A percentile compares a stretch with the other conserved stretches of the same genome.
Conservation (phyloP, 768 basidiomycete genomes). For the Tylopilus sp. region DNA sequence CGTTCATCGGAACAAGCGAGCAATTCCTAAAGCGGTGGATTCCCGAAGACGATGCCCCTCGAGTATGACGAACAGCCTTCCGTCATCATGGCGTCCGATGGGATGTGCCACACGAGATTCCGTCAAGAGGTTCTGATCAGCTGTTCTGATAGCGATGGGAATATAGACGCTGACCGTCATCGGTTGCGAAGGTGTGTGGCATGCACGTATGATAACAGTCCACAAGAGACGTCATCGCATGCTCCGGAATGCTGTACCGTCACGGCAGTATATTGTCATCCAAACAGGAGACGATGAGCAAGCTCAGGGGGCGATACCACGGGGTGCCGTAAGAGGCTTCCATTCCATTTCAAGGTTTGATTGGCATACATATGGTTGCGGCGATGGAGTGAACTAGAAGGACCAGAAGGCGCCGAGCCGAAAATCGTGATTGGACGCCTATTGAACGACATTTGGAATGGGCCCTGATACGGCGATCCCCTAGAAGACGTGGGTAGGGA, state of each 20-base stretch:
- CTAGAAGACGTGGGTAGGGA: not conserved
- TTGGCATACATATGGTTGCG: constrained; percentile 16
- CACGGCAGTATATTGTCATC: not conserved
- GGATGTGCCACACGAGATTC: not conserved
- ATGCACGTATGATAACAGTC: not conserved
- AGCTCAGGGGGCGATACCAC: not conserved
- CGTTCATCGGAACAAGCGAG: constrained; percentile 1
- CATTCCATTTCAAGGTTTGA: constrained; percentile 27
- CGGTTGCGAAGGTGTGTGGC: not conserved
- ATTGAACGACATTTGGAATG: too few relatives aligned
- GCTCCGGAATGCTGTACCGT: not conserved
- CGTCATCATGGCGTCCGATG: not conserved
- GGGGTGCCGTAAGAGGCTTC: constrained; percentile 15
- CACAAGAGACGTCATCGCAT: not conserved
- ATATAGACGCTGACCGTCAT: not conserved
- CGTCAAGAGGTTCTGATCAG: constrained; percentile 11
- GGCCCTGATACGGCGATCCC: not conserved
- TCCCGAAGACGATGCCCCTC: not conserved
- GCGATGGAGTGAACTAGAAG: constrained; percentile 15
- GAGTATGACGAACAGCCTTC: constrained; percentile 4
- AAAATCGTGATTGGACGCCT: constrained; percentile 16
- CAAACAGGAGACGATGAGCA: not conserved
- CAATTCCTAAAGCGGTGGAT: not conserved
- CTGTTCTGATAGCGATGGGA: constrained; percentile 6
- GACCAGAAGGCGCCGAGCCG: not conserved